Evolutionary conservation across 2,329 filamentous ascomycete species (phyloP), one percentile per base, ranked within the genome.

Genomic region (Talaromyces sp.): DNA sequence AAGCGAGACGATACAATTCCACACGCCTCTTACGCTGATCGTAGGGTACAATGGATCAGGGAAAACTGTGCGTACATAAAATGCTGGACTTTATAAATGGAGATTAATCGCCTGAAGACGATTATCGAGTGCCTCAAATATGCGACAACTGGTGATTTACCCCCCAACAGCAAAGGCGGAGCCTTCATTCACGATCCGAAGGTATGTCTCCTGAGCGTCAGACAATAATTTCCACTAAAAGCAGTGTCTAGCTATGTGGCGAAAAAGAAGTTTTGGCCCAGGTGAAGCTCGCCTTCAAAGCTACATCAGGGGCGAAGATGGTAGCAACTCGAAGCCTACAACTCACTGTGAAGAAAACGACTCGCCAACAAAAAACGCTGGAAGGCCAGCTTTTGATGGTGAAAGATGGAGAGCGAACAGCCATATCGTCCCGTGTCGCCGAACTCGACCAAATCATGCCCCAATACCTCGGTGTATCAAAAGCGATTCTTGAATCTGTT

Each of bases 101-200:
- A 35, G 4, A 17, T 48, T 17, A 50, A 26, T 24, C 17, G 21
- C 4, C 32, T 32, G 43, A 46, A 84, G 80, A 97, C 94, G 61
- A 96, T 99, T 71, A 99, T 99, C 76, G 94, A 99, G 76, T 96
- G 92, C 73, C 88, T 99, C 70, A 97, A 97, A 73, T 99, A 97
- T 86, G 92, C 91, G 57, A 97, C 95, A 19, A 97, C 92, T 8
- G 95, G 94, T 60, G 90, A 95, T 69, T 84, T 96, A 54, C 94
- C 94, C 1, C 91, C 94, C 32, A 96, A 97, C 79, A 92, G 88
- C 71, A 86, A 83, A 79, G 89, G 89, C 29, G 92, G 92, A 32
- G 92, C 93, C 55, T 99, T 97, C 73, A 91, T 99, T 64, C 93
- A 99, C 73, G 94, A 99, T 69, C 94, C 94, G n/a, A 94, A 94